Conservation (phyloP, 192 early-diverging fungal species). For the Backusella westeae region DNA sequence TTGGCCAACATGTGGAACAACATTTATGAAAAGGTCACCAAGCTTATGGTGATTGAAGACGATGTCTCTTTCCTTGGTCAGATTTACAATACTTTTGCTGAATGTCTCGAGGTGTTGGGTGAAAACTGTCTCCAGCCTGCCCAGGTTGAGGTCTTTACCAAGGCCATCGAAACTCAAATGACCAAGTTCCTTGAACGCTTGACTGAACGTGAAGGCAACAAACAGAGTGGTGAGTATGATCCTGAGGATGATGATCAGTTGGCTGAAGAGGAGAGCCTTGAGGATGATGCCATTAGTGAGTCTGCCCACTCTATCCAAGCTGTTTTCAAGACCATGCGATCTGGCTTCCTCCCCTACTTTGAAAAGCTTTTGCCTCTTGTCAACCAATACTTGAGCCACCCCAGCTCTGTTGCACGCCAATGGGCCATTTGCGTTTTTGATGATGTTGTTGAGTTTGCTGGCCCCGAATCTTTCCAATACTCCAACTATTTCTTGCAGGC, state of each 20-base stretch:
- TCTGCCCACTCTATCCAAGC: conserved; percentile 80
- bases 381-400: conserved; percentile 60
- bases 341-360: conserved; percentile 78
- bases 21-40: conserved; percentile 73
- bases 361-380: conserved; percentile 76
- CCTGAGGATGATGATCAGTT: conserved; percentile 91
- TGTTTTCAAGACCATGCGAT: conserved; percentile 73
- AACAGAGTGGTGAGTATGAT: conserved; percentile 80
- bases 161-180: conserved; percentile 66
- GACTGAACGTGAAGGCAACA: conserved; percentile 70
- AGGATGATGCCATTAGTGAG: conserved; percentile 81
- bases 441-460: conserved; percentile 91
- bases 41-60: conserved; percentile 75
- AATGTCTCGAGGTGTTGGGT: conserved; percentile 67
- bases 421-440: conserved; percentile 93
- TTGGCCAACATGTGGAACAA: conserved; percentile 69
- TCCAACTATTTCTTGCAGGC: conserved; percentile 65
- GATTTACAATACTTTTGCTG: conserved; percentile 76
- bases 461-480: conserved; percentile 65
- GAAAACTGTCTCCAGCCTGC: conserved; percentile 59
- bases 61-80: conserved; percentile 80
- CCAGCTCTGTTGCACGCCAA: conserved; percentile 72
- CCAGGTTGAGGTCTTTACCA: conserved; percentile 71
- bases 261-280: conserved; percentile 76
- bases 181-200: conserved; percentile 76